Conservation (phyloP, 352 stramenopile species). For the Phytopythium montanum region DNA sequence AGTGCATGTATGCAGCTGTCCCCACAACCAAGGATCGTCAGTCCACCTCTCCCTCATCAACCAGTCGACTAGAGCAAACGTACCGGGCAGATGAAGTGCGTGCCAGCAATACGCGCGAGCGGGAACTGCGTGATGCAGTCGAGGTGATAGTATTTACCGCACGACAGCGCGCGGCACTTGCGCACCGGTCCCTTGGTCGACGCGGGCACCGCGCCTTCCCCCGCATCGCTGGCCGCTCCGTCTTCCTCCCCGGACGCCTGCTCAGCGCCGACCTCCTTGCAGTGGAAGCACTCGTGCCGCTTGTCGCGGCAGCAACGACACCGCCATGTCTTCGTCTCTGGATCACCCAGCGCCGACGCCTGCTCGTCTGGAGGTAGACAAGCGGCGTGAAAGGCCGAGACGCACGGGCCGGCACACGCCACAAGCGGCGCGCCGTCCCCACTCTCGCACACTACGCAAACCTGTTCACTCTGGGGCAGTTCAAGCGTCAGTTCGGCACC, state of each 20-base stretch:
- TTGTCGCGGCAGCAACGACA: conserved; percentile 52
- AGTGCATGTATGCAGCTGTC: conserved; percentile 70
- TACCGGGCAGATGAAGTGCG: conserved; percentile 81
- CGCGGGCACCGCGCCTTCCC: conserved; percentile 4
- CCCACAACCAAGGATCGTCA: background rate
- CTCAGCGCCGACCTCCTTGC: conserved; percentile 48
- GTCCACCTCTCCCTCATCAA: background rate
- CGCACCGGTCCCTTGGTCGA: conserved; percentile 29
- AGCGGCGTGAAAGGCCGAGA: conserved; percentile 60
- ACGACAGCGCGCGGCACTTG: conserved; percentile 79
- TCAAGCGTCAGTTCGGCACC: background rate
- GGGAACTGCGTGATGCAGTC: conserved; percentile 78
- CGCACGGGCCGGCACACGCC: conserved; percentile 64
- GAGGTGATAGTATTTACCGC: conserved; percentile 84
- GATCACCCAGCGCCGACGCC: conserved; percentile 2
- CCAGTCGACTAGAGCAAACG: conserved; percentile 3
- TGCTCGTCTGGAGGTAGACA: conserved; percentile 32
- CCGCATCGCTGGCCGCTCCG: background rate
- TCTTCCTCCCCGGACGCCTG: conserved; percentile 13
- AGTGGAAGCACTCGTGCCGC: conserved; percentile 81
- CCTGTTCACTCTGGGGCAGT: conserved; percentile 39
- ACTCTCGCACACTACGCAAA: conserved; percentile 68
- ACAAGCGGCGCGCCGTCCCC: conserved; percentile 40
- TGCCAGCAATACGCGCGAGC: conserved; percentile 62
- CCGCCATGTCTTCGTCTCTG: conserved; percentile 26